Percentiles rank a stretch among this genome's conserved stretches.
These are phyloP conservation scores for Sutorius australiensis DNA, from an alignment of 768 basidiomycete genomes.

Conservation along the genomic window DNA sequence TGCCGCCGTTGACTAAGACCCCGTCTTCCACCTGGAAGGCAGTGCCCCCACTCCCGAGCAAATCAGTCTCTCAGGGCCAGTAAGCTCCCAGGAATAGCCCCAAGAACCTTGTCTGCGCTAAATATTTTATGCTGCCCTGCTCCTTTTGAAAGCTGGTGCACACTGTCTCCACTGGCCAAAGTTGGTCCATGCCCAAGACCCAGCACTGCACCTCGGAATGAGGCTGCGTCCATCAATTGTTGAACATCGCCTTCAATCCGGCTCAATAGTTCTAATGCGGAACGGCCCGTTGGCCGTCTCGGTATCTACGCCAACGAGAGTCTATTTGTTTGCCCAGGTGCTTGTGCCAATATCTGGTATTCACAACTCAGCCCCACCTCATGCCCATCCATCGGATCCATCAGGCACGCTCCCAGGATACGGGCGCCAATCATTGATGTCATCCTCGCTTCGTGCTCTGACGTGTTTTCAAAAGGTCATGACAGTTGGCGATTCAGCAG, in stretches of 20 bases:
- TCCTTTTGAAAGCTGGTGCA: neutral
- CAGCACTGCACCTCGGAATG: neutral
- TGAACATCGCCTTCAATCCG: neutral
- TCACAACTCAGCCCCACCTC: constrained; percentile 1
- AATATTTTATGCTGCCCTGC: neutral
- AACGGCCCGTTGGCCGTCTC: neutral
- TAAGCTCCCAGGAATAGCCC: neutral
- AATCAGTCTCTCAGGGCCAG: constrained; percentile 16
- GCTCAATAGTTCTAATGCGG: neutral
- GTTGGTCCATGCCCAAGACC: constrained; percentile 7
- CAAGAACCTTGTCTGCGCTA: neutral
- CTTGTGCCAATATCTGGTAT: neutral
- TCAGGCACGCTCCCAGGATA: constrained; percentile 7
- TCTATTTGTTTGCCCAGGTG: neutral
- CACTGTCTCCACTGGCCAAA: neutral
- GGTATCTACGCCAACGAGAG: neutral
- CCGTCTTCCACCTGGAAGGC: constrained; percentile 11
- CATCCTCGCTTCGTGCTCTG: neutral
- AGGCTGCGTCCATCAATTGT: neutral
- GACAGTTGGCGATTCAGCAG: neutral
- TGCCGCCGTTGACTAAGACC: constrained; percentile 13
- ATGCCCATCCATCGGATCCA: neutral
- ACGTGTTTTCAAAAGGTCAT: neutral
- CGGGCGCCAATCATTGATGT: constrained; percentile 14
- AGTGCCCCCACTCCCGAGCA: constrained; percentile 17